Evolutionary conservation across 2,329 filamentous ascomycete species (phyloP).

Genomic region (Niveomyces coronatus): DNA sequence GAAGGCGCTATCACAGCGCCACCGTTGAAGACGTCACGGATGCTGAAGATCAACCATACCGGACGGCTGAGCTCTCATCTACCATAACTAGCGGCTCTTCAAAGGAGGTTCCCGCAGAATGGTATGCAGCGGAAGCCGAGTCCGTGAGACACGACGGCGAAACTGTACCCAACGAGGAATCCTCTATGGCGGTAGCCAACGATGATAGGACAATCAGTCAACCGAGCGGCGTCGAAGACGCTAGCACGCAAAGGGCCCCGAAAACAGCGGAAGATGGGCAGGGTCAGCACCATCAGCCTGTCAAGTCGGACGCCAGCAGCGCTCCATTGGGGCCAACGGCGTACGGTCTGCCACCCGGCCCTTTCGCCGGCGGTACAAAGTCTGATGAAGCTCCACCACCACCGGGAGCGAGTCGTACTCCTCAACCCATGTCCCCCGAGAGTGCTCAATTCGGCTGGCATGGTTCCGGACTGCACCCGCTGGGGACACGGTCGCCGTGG

Average conservation of each 20-base stretch:
- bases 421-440: too few relatives aligned
- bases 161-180: background rate
- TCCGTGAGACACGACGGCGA: background rate
- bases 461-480: background rate
- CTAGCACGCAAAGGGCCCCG: too few relatives aligned
- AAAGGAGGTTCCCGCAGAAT: slow-evolving; percentile 4
- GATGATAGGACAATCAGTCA: too few relatives aligned
- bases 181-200: background rate
- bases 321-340: too few relatives aligned
- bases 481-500: background rate
- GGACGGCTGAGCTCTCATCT: background rate
- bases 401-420: too few relatives aligned
- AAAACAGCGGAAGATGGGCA: too few relatives aligned
- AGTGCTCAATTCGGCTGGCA: too few relatives aligned
- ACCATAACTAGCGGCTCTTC: background rate
- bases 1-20: slow-evolving; percentile 2
- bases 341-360: too few relatives aligned
- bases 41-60: slow-evolving; percentile 1
- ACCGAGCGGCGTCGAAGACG: too few relatives aligned
- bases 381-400: too few relatives aligned
- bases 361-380: too few relatives aligned
- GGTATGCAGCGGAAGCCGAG: background rate
- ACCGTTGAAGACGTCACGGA: slow-evolving; percentile 7
- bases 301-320: slow-evolving; percentile 1
- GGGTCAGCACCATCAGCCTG: too few relatives aligned